Conservation (phyloP, 2,329 filamentous ascomycete genomes). For the Hypomyces rosellus region DNA sequence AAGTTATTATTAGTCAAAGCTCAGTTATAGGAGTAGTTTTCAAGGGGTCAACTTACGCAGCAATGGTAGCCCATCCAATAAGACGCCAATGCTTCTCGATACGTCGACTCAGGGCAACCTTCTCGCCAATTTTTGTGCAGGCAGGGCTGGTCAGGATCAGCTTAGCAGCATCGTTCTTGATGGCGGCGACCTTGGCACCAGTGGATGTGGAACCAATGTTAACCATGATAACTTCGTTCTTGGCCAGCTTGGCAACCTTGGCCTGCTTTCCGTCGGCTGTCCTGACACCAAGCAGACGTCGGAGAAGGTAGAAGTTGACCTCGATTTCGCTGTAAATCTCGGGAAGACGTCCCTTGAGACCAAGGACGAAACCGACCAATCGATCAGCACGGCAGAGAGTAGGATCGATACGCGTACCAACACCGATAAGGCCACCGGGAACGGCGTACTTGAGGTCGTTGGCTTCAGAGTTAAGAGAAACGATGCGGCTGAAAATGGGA, state of each 20-base stretch:
- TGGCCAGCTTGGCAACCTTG: slow-evolving; percentile 95
- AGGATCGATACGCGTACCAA: slow-evolving; percentile 94
- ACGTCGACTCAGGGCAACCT: slow-evolving; percentile 91
- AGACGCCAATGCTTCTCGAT: slow-evolving; percentile 99
- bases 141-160: slow-evolving; percentile 87
- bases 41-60: slow-evolving; percentile 45
- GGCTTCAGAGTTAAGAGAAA: slow-evolving; percentile 93
- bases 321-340: slow-evolving; percentile 98
- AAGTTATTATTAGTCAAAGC: slow-evolving; percentile 19
- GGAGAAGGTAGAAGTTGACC: slow-evolving; percentile 98
- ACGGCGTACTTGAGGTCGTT: slow-evolving; percentile 99
- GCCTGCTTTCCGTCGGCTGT: slow-evolving; percentile 98
- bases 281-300: slow-evolving; percentile 90
- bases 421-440: slow-evolving; percentile 94
- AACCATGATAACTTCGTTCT: slow-evolving; percentile 99
- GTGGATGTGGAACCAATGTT: slow-evolving; percentile 98
- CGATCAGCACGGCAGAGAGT: slow-evolving; percentile 98
- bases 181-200: slow-evolving; percentile 92
- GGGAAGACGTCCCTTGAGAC: slow-evolving; percentile 85
- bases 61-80: slow-evolving; percentile 84
- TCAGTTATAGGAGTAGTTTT: neutral
- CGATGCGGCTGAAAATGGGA: slow-evolving; percentile 91
- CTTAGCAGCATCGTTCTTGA: slow-evolving; percentile 97
- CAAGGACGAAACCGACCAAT: slow-evolving; percentile 95
- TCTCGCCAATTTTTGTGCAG: slow-evolving; percentile 95